Evolutionary conservation across 345 rosid genomes (phyloP).

Genomic region (Brassica carinata): DNA sequence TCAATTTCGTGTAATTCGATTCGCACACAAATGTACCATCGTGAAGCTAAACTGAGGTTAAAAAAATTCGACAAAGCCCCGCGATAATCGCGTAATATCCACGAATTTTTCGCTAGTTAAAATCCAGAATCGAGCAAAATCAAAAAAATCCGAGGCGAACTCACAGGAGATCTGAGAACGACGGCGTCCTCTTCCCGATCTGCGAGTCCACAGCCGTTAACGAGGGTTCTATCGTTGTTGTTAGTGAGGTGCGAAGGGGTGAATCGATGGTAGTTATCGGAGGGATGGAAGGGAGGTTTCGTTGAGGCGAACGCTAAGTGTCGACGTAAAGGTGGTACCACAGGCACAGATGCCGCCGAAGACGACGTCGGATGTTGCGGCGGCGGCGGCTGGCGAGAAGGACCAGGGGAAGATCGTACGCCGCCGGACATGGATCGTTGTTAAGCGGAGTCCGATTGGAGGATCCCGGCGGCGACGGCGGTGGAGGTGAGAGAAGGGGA

Average conservation of each 20-base stretch:
- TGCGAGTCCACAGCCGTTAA: conserved; percentile 23
- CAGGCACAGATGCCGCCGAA: conserved; percentile 42
- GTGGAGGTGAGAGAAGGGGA: conserved; percentile 6
- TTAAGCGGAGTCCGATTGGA: conserved; percentile 41
- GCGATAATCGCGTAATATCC: too few relatives aligned
- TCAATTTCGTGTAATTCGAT: conserved; percentile 7
- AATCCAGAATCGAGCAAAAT: conserved; percentile 11
- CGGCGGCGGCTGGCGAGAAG: conserved; percentile 17
- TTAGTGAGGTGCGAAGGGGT: conserved; percentile 34
- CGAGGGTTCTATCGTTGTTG: conserved; percentile 7
- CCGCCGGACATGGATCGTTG: conserved; percentile 54
- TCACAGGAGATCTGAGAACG: conserved; percentile 79
- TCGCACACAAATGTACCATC: conserved; percentile 26
- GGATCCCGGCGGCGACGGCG: conserved; percentile 48
- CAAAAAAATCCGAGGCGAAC: conserved; percentile 31
- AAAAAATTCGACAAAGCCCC: too few relatives aligned
- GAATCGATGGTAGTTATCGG: conserved; percentile 67
- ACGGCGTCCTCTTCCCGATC: conserved; percentile 67
- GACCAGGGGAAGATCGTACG: conserved; percentile 49
- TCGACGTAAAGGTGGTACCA: conserved; percentile 73
- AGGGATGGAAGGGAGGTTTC: conserved; percentile 72
- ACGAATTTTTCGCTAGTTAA: neutral
- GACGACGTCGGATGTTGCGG: conserved; percentile 35
- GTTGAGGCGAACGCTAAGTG: conserved; percentile 73
- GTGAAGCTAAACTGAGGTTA: conserved; percentile 13